Percentiles rank a stretch among this genome's conserved stretches.
phyloP scores from a whole-genome alignment of 139 green algal species.

The Micractinium sp. region DNA sequence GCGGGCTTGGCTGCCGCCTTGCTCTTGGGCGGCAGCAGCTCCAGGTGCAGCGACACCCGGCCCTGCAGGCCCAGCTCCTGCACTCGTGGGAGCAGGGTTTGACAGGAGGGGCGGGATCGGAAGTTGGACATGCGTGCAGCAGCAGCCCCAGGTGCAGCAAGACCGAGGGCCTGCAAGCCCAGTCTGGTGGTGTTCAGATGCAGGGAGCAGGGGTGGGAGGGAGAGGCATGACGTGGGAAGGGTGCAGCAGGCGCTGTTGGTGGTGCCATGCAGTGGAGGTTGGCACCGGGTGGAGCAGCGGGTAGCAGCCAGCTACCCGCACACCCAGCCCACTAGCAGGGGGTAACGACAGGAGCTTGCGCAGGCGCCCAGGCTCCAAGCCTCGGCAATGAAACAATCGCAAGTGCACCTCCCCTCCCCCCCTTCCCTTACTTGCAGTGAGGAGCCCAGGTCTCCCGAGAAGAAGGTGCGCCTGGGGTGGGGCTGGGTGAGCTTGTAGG shows the following conservation, averaged over 20 bases:
- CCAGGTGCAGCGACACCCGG: background rate
- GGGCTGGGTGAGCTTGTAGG: constrained; percentile 6
- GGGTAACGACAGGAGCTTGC: no score
- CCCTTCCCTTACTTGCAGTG: background rate
- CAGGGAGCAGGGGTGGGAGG: background rate
- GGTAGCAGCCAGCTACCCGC: no score
- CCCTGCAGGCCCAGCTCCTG: constrained; percentile 13
- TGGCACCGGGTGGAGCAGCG: no score
- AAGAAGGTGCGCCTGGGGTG: constrained; percentile 22
- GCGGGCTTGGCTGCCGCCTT: background rate
- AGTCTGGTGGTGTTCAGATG: no score
- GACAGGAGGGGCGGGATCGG: background rate
- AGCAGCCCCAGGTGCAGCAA: background rate
- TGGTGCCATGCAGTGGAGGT: no score
- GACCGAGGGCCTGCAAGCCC: no score
- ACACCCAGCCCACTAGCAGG: no score
- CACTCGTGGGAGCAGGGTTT: background rate
- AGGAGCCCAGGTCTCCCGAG: constrained; percentile 12
- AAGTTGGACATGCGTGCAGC: background rate
- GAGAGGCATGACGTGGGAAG: background rate
- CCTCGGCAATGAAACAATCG: no score
- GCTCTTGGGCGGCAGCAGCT: background rate
- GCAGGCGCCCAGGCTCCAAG: no score
- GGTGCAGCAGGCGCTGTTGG: no score
- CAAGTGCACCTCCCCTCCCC: background rate